Evolutionary conservation across 257 asterid species (phyloP).

Genomic region (Jaltomata sinuosa): DNA sequence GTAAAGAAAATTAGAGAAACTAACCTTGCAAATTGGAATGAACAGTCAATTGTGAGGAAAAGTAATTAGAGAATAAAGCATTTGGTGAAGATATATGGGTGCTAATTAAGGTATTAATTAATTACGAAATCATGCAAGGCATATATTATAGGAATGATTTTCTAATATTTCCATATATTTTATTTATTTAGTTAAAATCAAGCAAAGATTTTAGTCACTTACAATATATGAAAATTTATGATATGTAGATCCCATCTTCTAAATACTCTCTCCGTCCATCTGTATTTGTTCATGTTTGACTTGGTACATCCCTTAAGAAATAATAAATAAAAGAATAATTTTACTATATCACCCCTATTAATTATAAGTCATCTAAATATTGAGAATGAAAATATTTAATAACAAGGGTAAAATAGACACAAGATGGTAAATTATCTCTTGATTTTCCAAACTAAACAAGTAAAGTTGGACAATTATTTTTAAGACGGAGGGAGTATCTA

Average conservation of each 20-base stretch:
- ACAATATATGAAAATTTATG: neutral
- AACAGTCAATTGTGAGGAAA: neutral
- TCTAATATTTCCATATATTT: neutral
- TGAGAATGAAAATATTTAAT: no score
- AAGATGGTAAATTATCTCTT: no score
- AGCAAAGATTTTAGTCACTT: neutral
- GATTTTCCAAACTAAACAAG: no score
- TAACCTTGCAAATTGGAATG: neutral
- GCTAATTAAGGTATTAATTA: neutral
- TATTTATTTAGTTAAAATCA: neutral
- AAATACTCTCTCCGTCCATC: no score
- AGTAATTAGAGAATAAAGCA: neutral
- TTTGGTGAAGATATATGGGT: neutral
- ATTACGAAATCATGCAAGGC: neutral
- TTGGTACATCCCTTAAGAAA: no score
- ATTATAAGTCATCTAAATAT: no score
- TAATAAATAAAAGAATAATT: no score
- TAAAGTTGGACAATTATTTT: no score
- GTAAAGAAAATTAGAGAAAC: neutral
- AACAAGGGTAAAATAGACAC: no score
- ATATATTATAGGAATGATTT: neutral
- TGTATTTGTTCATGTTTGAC: no score
- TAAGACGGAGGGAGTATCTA: no score
- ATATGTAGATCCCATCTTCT: neutral
- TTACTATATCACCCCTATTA: no score